Base-by-base conservation (phyloP, 2,329 filamentous ascomycete species). In the Colletotrichum australisinense region DNA sequence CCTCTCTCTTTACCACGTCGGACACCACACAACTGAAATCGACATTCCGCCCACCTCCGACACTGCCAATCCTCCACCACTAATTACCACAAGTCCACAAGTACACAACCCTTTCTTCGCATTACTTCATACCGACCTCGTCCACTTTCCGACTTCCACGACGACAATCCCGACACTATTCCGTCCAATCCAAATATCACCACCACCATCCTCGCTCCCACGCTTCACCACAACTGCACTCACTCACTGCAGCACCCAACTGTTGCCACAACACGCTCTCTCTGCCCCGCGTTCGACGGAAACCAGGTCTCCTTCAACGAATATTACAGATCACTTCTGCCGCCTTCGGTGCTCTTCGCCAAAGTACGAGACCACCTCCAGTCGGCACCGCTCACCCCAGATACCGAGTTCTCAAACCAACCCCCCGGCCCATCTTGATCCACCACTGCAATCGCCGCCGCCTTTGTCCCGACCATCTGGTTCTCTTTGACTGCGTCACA, bases 391-490 rank as follows among this genome's bases (percentile, higher is more conserved):
- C 63, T 52, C 60, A 60, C 42, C 52, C 26, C 46, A 73, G 62
- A 73, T 58, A 70, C 71, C 67, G 67, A 73, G 26, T 32, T 57
- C 60, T 63, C 53, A 56, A 58, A 55, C 66, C 59, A 60, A 30
- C 32, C 67, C 60, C 71, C 71, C 55, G 71, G 67, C 67, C 52
- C 42, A 46, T 71, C 62, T 62, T 66, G 67, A 57, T 71, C 71
- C 67, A 62, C 49, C 49, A 52, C 56, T 70, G 35, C 60, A 73
- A 66, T 71, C 71, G 67, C 70, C 71, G 67, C 60, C 62, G 60
- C 71, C 26, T 65, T 66, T 53, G 71, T 71, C 71, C 71, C 71
- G 62, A 70, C n/a, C 67, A 71, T 66, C 46, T 73, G 71, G 71
- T 71, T 65, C 56, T 28, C 55, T 38, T 62, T 65, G 55, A 42